Conservation (phyloP, 768 basidiomycete species). For the Trametes cinnabarina region DNA sequence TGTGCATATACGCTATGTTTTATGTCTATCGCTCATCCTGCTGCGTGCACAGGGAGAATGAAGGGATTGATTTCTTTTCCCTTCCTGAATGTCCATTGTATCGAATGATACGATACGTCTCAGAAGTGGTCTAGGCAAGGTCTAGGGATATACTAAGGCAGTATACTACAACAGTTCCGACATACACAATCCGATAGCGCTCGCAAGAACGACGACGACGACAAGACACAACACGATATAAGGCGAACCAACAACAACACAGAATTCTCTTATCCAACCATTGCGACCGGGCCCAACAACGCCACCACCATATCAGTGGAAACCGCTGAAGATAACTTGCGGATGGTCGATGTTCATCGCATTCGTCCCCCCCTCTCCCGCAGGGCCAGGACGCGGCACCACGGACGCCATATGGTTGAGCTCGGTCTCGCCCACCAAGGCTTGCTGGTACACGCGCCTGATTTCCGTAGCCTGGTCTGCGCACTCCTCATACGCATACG, state of each 20-base stretch:
- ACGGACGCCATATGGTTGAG: constrained; percentile 42
- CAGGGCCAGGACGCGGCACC: constrained; percentile 24
- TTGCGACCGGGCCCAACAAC: neutral
- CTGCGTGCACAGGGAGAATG: neutral
- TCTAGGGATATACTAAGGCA: constrained; percentile 17
- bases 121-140: constrained; percentile 12
- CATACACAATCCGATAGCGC: constrained; percentile 10
- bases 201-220: neutral
- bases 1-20: neutral
- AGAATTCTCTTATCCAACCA: neutral
- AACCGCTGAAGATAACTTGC: neutral
- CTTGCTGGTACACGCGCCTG: constrained; percentile 45
- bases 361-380: neutral
- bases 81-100: neutral
- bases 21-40: neutral
- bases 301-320: neutral
- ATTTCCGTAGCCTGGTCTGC: constrained; percentile 75
- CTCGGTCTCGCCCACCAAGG: constrained; percentile 35
- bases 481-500: constrained; percentile 83
- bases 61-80: neutral
- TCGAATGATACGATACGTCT: constrained; percentile 5
- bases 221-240: neutral
- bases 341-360: constrained; percentile 24
- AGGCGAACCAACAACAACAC: neutral
- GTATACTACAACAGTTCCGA: constrained; percentile 17